phyloP scores from a whole-genome alignment of 768 basidiomycete species.

The Phlegmacium glaucopus region DNA sequence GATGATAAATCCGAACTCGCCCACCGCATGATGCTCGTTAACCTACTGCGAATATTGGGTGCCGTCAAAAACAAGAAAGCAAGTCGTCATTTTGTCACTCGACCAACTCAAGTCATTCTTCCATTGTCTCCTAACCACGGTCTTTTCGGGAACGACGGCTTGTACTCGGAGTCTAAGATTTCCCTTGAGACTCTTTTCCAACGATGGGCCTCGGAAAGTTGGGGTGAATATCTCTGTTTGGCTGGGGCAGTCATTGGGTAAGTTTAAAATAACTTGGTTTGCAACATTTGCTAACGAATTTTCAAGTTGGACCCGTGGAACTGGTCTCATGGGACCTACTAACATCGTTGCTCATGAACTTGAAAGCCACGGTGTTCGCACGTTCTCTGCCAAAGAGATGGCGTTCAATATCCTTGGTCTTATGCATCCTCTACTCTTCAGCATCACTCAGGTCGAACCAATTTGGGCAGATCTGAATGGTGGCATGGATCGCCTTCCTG shows the following conservation, averaged over 20 bases:
- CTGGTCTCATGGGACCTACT: slow-evolving; percentile 93
- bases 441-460: slow-evolving; percentile 98
- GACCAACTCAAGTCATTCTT: slow-evolving; percentile 97
- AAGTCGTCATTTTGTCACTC: slow-evolving; percentile 92
- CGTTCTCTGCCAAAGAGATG: slow-evolving; percentile 99
- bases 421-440: slow-evolving; percentile 99
- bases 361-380: slow-evolving; percentile 90
- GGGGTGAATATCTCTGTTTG: slow-evolving; percentile 98
- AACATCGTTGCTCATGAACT: slow-evolving; percentile 94
- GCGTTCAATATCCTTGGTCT: slow-evolving; percentile 99
- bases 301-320: slow-evolving; percentile 92
- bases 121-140: slow-evolving; percentile 98
- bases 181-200: slow-evolving; percentile 98
- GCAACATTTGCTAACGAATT: slow-evolving; percentile 7
- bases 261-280: slow-evolving; percentile 22
- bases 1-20: slow-evolving; percentile 98
- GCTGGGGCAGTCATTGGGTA: slow-evolving; percentile 98
- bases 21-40: slow-evolving; percentile 98
- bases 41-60: slow-evolving; percentile 92
- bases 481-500: slow-evolving; percentile 95
- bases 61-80: slow-evolving; percentile 99
- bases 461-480: slow-evolving; percentile 99
- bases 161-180: slow-evolving; percentile 98
- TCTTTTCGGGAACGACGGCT: slow-evolving; percentile 94
- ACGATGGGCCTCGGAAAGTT: slow-evolving; percentile 96